phyloP scores from a whole-genome alignment of 208 protist genomes.

The Leptomonas pyrrhocoris region DNA sequence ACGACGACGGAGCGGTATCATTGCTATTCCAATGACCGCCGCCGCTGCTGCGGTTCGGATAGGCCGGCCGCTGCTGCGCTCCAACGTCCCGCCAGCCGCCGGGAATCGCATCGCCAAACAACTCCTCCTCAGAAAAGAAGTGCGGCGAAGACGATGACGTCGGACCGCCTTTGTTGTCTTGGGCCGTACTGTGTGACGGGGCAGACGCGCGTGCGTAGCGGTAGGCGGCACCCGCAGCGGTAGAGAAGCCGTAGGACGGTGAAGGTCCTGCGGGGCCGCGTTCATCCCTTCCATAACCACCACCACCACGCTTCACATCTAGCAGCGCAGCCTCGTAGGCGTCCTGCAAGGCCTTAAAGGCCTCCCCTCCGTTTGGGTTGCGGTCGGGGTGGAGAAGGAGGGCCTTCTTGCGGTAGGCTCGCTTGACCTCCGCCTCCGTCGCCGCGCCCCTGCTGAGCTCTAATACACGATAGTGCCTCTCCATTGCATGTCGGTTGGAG shows the following conservation, averaged over 20 bases:
- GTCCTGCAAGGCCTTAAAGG: slow-evolving; percentile 85
- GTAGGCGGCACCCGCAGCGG: slow-evolving; percentile 26
- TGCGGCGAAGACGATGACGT: slow-evolving; percentile 1
- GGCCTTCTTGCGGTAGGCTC: slow-evolving; percentile 92
- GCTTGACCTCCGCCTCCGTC: slow-evolving; percentile 80
- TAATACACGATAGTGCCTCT: slow-evolving; percentile 53
- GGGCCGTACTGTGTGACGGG: neutral
- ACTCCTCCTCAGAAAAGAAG: slow-evolving; percentile 60
- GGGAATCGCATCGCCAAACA: slow-evolving; percentile 55
- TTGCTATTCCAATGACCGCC: neutral
- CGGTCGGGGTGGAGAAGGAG: slow-evolving; percentile 94
- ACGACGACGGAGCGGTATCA: neutral
- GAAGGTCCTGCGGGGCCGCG: too few species aligned
- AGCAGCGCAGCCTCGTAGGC: slow-evolving; percentile 96
- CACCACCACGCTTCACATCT: slow-evolving; percentile 43
- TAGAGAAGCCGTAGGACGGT: too few species aligned
- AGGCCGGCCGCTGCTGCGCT: slow-evolving; percentile 15
- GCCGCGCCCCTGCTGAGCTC: slow-evolving; percentile 75
- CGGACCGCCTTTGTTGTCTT: neutral
- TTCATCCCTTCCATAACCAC: neutral
- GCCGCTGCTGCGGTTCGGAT: neutral
- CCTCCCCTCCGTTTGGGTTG: slow-evolving; percentile 82
- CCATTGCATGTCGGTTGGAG: slow-evolving; percentile 14
- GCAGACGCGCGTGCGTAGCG: slow-evolving; percentile 31
- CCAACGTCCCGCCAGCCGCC: slow-evolving; percentile 41